Conservation (phyloP, 345 rosid genomes). For the Adansonia digitata region DNA sequence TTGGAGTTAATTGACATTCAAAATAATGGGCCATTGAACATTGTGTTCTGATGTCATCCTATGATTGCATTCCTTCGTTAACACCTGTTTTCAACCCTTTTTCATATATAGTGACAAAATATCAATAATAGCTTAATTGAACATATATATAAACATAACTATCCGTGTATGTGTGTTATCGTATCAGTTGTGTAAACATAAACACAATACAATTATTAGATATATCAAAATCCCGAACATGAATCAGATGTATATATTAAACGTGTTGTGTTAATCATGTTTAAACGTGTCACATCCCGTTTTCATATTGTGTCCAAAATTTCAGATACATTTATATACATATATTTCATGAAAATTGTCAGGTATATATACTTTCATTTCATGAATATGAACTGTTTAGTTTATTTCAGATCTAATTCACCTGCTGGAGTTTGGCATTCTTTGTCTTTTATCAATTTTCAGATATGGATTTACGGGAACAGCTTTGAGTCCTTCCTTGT, state of each 20-base stretch:
- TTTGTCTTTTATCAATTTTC: slow-evolving; percentile 21
- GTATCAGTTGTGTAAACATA: not conserved
- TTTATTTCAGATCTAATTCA: not conserved
- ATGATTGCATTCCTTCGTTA: not conserved
- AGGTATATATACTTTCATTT: too few relatives aligned
- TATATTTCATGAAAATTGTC: too few relatives aligned
- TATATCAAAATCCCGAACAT: not conserved
- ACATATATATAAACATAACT: too few relatives aligned
- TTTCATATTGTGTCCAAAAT: not conserved
- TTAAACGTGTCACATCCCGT: not conserved
- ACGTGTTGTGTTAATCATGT: too few relatives aligned
- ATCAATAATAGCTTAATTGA: not conserved
- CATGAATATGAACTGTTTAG: not conserved
- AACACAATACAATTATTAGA: too few relatives aligned
- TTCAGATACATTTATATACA: too few relatives aligned
- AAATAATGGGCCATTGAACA: not conserved
- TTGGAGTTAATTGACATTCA: not conserved
- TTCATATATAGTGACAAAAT: too few relatives aligned
- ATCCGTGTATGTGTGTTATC: not conserved
- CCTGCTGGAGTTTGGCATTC: not conserved
- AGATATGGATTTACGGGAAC: slow-evolving; percentile 98
- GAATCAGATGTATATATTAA: too few relatives aligned
- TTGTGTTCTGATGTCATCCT: not conserved
- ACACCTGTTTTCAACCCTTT: not conserved
- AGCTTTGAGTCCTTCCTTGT: slow-evolving; percentile 90